Base-by-base conservation (phyloP, 2,329 filamentous ascomycete genomes). In the Sarocladiaceae sp. region DNA sequence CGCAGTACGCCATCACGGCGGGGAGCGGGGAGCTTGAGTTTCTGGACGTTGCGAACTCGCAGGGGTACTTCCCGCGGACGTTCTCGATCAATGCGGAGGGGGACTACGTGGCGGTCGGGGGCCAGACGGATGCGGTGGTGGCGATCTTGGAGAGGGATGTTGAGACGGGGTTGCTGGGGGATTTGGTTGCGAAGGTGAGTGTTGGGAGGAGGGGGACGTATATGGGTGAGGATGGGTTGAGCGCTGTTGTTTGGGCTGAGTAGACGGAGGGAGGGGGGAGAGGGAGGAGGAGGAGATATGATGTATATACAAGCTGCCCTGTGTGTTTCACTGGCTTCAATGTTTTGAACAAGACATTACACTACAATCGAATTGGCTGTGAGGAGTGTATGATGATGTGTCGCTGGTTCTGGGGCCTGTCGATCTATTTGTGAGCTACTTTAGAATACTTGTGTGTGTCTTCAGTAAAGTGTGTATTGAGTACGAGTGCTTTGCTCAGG, bases 51-150 rank as follows among this genome's bases (percentile, higher is more conserved):
- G 73, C 70, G 2, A 75, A 77, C 19, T 71, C 78, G 2, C 74
- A 76, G 48, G 76, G 81, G 0, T 70, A 64, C 45, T 80, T 74
- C 51, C 82, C 83, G 0, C 68, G 83, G 2, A 81, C 80, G 1
- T 82, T 85, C 55, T 67, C 68, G 18, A 64, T 83, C 44, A 84
- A 82, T 55, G 68, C 67, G 31, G 70, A 70, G 0, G 82, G 82
- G 0, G 67, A 72, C 34, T 52, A 82, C 48, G 69, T 85, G 2
- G 82, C 81, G 0, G 71, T 86, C 31, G 82, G 74, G 0, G 72
- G 83, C 19, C 80, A 85, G 63, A 70, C 72, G 2, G 76, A 71
- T 32, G 69, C 73, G 12, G 76, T 70, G 18, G 74, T 86, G 1
- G 74, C 71, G 2, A 70, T 86, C 26, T 65, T 82, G 20, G 57